Percentiles rank a stretch among this genome's conserved stretches.
phyloP scores from a whole-genome alignment of 768 basidiomycete genomes.

The Suillus decipiens region DNA sequence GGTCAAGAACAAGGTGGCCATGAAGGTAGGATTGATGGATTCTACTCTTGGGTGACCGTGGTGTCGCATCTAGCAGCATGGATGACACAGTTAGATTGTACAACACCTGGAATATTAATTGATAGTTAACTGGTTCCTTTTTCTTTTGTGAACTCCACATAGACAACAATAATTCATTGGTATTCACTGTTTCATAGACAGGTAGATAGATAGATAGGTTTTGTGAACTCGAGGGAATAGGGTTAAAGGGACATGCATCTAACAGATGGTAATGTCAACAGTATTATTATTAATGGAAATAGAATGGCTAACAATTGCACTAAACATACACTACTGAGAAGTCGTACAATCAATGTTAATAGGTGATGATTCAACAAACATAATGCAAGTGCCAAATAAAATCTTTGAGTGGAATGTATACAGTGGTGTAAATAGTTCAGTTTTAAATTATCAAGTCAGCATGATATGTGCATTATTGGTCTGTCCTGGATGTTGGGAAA shows the following conservation, averaged over 20 bases:
- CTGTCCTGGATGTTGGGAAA: slow-evolving; percentile 53
- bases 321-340: neutral
- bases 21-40: slow-evolving; percentile 27
- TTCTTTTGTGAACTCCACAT: too few relatives aligned
- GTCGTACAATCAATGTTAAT: neutral
- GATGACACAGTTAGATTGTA: slow-evolving; percentile 82
- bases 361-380: neutral
- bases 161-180: neutral
- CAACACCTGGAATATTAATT: slow-evolving; percentile 60
- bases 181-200: neutral
- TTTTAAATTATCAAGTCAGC: slow-evolving; percentile 21
- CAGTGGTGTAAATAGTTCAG: too few relatives aligned
- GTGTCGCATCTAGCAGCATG: slow-evolving; percentile 44
- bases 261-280: neutral
- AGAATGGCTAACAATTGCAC: neutral
- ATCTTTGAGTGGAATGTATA: neutral
- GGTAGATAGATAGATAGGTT: neutral
- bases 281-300: neutral
- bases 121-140: slow-evolving; percentile 9
- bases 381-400: neutral
- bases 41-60: slow-evolving; percentile 22
- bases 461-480: slow-evolving; percentile 21
- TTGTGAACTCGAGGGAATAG: neutral
- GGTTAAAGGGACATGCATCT: neutral
- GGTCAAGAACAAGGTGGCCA: slow-evolving; percentile 54